Evolutionary conservation across 192 early-diverging fungal genomes (phyloP), one percentile per base, ranked within the genome.

Genomic region (Martensiomyces pterosporus): DNA sequence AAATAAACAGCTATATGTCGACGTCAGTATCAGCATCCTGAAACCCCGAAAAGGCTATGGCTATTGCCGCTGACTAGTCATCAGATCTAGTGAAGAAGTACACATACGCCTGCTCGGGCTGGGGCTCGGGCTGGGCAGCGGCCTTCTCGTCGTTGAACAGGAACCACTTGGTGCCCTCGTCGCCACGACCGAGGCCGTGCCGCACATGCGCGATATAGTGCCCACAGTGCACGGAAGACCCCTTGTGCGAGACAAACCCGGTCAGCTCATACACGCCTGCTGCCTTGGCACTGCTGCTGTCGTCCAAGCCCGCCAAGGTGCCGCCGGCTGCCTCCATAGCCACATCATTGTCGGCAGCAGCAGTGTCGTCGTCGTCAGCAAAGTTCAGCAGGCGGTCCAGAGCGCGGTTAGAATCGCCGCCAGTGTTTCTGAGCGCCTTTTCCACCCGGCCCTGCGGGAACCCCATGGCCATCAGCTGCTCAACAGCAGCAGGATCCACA

Each of bases 101-200:
- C 37, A 86, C 69, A 43, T 90, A 90, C 8, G 81, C 83, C 40
- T 84, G 82, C 18, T 73, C 82, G 9, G 80, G 52, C 52, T 85
- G 79, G 0, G 85, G 81, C 19, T 70, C 59, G 8, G 81, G 68
- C 33, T 86, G 82, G 24, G 62, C 71, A 5, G 87, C 97, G 7
- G 97, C 97, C 72, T 90, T 94, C 54, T 93, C 81, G 70, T 99
- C 97, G 71, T 99, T 99, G 74, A 87, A 95, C 47, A 99, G 67
- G 44, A 86, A 81, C 97, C 97, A 99, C 29, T 66, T 49, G 33
- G 67, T 56, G 24, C 76, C 80, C n/a, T 80, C 17, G n/a, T n/a
- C n/a, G n/a, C n/a, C n/a, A n/a, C n/a, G n/a, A 24, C 59, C 77
- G 37, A 67, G 46, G 17, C 64, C 65, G 27, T 70, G 66, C 41